Evolutionary conservation across 2,329 filamentous ascomycete genomes (phyloP).

Genomic region (Immersiporthe knoxdaviesiana): DNA sequence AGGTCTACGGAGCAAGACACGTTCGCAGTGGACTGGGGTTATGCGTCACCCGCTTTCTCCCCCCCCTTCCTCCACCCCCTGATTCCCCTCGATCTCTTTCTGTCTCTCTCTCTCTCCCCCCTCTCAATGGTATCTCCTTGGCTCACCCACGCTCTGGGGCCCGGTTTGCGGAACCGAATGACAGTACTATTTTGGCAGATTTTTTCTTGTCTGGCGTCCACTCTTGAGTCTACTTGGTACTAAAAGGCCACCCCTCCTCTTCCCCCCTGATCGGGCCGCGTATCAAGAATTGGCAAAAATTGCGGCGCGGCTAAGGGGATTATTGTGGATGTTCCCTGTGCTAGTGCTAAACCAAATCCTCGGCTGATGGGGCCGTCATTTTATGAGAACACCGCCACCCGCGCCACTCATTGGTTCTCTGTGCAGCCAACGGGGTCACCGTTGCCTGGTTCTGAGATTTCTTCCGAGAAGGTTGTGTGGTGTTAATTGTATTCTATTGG

Average conservation of each 20-base stretch:
- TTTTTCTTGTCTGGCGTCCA: background rate
- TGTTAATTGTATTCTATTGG: background rate
- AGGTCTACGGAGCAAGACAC: conserved; percentile 7
- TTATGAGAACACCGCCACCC: background rate
- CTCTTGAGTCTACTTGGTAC: background rate
- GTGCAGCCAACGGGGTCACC: background rate
- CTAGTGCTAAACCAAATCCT: background rate
- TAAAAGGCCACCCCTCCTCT: too few relatives aligned
- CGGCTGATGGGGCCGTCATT: conserved; percentile 3
- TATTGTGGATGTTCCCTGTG: background rate
- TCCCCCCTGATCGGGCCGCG: conserved; percentile 6
- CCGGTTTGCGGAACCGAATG: background rate
- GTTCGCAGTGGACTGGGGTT: background rate
- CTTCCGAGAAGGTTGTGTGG: background rate
- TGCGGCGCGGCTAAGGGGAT: background rate
- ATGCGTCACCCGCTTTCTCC: background rate
- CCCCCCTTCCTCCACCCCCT: too few relatives aligned
- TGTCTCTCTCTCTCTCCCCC: too few relatives aligned
- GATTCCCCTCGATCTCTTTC: background rate
- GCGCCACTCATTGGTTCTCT: background rate
- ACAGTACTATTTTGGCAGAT: background rate
- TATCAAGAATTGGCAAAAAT: background rate
- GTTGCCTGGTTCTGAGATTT: background rate
- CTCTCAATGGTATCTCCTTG: background rate
- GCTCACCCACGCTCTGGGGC: background rate